Conservation (phyloP, 2,329 filamentous ascomycete species). For the Diaporthe sp. region DNA sequence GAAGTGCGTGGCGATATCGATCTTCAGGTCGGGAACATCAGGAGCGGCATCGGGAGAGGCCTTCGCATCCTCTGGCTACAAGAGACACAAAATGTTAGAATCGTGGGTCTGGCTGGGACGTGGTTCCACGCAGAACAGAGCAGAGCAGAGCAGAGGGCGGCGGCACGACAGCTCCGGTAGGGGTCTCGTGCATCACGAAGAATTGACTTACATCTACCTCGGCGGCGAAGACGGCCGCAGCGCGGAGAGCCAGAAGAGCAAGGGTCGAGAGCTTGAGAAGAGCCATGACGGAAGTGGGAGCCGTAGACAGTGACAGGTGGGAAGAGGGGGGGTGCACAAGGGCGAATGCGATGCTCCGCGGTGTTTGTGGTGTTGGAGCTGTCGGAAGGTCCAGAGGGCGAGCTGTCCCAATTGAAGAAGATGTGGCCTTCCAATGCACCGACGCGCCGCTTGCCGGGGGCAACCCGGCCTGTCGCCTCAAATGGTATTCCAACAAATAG, state of each 20-base stretch:
- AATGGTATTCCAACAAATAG: slow-evolving; percentile 18
- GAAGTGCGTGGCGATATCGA: slow-evolving; percentile 75
- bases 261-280: slow-evolving; percentile 80
- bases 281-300: slow-evolving; percentile 71
- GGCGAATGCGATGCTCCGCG: slow-evolving; percentile 39
- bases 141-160: slow-evolving; percentile 1
- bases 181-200: slow-evolving; percentile 44
- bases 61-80: slow-evolving; percentile 44
- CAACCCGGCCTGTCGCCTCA: slow-evolving; percentile 3
- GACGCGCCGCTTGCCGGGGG: slow-evolving; percentile 36
- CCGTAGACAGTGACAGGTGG: slow-evolving; percentile 38
- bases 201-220: slow-evolving; percentile 69
- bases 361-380: slow-evolving; percentile 26
- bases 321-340: slow-evolving; percentile 33
- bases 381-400: slow-evolving; percentile 31
- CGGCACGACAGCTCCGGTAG: neutral
- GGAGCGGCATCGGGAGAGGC: slow-evolving; percentile 44
- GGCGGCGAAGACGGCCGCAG: slow-evolving; percentile 73
- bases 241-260: slow-evolving; percentile 78
- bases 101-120: slow-evolving; percentile 2
- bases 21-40: slow-evolving; percentile 66
- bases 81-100: slow-evolving; percentile 30
- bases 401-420: slow-evolving; percentile 40
- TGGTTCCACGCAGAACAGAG: neutral
- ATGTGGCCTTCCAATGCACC: slow-evolving; percentile 41